Base-by-base conservation (phyloP, 1,139 yeast species). In the Debaryomycetaceae sp. region DNA sequence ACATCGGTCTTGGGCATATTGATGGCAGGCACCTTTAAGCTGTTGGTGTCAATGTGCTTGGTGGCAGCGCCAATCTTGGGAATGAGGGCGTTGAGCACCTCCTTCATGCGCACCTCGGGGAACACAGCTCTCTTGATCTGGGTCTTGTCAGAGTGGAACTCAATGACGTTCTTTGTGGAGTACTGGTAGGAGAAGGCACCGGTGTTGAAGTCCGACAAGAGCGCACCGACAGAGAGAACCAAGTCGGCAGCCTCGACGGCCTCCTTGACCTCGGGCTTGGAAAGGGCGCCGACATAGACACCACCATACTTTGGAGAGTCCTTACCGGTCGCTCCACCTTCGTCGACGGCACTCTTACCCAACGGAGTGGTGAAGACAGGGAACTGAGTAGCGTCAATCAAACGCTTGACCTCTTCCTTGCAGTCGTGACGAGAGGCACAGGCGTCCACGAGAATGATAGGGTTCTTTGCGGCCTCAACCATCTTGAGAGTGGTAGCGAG, bases 181-280 rank as follows among this genome's bases (percentile, higher is more conserved):
- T 53, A 53, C 6, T 61, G 52, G 37, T 58, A 59, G 4, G 62
- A 55, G 37, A 59, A 59, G 4, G 62, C 50, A 12, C 64, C 64
- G 8, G 66, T 59, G 39, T 57, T 58, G 46, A 58, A 58, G 38
- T 58, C 64, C 30, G 58, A 52, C 33, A 58, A 48, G 36, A 59
- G 42, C 4, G 62, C 64, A 30, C 49, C 49, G 5, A 43, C 34
- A 6, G 46, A 38, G 25, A 45, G 32, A n/a, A 45, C 35, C 33
- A 45, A 35, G 32, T 45, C 49, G n/a, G 48, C 39, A 20, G 22
- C 15, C 28, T 45, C 47, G 11, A 45, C 47, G 11, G 37, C 37
- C 13, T 35, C 37, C 25, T 36, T 37, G n/a, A 44, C 45, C n/a
- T 32, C 33, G 15, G 47, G 45, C 26, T 35, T 35, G 5, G 49